A percentile compares a stretch with the other conserved stretches of the same genome.
Evolutionary conservation across 345 rosid genomes (phyloP).

Genomic region (Populus simonii): DNA sequence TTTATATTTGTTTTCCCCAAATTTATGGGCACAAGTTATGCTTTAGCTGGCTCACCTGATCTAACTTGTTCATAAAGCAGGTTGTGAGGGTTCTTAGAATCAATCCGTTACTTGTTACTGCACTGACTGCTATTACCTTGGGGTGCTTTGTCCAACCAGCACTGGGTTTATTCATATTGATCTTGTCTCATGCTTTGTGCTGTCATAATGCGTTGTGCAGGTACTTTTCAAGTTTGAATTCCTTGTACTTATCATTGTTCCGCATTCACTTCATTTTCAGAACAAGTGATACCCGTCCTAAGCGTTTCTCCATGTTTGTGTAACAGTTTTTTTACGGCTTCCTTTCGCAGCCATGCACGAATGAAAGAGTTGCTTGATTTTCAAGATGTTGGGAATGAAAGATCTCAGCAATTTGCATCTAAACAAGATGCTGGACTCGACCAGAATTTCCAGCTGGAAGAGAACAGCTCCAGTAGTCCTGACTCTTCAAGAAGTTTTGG

Average conservation of each 20-base stretch:
- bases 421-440: conserved; percentile 35
- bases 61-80: conserved; percentile 44
- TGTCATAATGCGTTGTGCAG: conserved; percentile 82
- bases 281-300: conserved; percentile 15
- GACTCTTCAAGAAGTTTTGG: conserved; percentile 50
- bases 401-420: conserved; percentile 33
- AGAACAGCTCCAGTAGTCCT: conserved; percentile 40
- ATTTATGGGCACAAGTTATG: conserved; percentile 10
- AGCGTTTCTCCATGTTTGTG: conserved; percentile 32
- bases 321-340: conserved; percentile 66
- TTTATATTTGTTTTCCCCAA: neutral
- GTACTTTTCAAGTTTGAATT: conserved; percentile 31
- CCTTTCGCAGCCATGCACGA: conserved; percentile 52
- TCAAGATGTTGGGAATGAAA: conserved; percentile 34
- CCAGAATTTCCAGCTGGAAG: conserved; percentile 32
- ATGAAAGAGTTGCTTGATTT: conserved; percentile 47
- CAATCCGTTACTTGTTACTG: conserved; percentile 50
- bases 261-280: conserved; percentile 1
- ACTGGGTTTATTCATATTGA: conserved; percentile 68
- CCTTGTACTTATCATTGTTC: neutral
- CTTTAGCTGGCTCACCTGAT: conserved; percentile 9
- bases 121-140: conserved; percentile 53
- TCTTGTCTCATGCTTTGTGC: conserved; percentile 58
- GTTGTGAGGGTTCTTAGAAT: conserved; percentile 62
- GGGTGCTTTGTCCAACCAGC: conserved; percentile 85